A percentile compares a stretch with the other conserved stretches of the same genome.
These are phyloP conservation scores for Phytophthora pseudosyringae DNA, from an alignment of 352 stramenopile species.

Conservation along the genomic window DNA sequence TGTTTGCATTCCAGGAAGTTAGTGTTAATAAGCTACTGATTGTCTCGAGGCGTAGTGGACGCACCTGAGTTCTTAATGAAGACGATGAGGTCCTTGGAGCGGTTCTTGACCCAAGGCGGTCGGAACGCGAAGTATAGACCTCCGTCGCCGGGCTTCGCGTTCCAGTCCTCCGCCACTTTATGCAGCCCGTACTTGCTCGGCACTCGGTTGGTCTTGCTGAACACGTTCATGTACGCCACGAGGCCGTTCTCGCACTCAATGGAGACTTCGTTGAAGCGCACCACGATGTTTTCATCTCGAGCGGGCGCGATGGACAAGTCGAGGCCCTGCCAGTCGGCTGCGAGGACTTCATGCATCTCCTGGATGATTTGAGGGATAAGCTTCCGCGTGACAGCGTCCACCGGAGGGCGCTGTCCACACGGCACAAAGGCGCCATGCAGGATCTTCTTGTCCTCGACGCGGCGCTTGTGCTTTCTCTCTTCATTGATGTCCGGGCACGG, in stretches of 20 bases:
- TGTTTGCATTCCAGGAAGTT: conserved; percentile 8
- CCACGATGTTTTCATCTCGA: conserved; percentile 68
- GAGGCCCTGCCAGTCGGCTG: conserved; percentile 65
- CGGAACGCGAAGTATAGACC: conserved; percentile 68
- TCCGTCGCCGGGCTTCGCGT: conserved; percentile 62
- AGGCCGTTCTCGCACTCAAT: conserved; percentile 66
- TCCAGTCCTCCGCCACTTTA: conserved; percentile 86
- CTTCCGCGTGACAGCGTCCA: conserved; percentile 70
- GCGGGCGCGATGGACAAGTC: conserved; percentile 60
- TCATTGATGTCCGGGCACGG: conserved; percentile 65
- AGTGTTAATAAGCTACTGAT: conserved; percentile 4
- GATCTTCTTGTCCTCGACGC: conserved; percentile 79
- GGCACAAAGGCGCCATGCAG: conserved; percentile 71
- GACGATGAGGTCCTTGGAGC: conserved; percentile 62
- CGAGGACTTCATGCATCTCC: conserved; percentile 70
- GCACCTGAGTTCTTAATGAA: conserved; percentile 33
- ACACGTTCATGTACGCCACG: conserved; percentile 87
- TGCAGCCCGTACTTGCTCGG: conserved; percentile 77
- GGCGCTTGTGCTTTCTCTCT: conserved; percentile 62
- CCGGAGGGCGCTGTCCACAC: conserved; percentile 54
- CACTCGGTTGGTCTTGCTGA: conserved; percentile 70
- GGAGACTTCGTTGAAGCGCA: conserved; percentile 55
- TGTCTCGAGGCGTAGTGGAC: conserved; percentile 13
- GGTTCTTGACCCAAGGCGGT: conserved; percentile 66
- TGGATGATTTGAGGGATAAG: conserved; percentile 75